Evolutionary conservation across 768 basidiomycete genomes (phyloP).

Genomic region (Harrya chromipes): DNA sequence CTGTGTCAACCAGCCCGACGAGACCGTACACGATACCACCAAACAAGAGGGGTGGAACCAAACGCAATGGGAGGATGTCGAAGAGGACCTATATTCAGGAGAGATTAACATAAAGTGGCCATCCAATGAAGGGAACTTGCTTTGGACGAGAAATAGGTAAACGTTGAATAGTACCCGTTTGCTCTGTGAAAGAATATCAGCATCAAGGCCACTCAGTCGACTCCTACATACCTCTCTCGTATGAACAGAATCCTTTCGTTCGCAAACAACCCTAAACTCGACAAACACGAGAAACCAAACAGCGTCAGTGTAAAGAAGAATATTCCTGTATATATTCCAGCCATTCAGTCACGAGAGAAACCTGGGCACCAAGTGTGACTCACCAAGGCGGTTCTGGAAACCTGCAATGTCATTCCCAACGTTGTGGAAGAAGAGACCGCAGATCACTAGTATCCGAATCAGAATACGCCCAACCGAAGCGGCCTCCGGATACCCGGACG

Average conservation of each 20-base stretch:
- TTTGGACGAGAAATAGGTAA: constrained; percentile 97
- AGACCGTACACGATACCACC: constrained; percentile 95
- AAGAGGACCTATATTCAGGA: constrained; percentile 68
- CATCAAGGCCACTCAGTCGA: background rate
- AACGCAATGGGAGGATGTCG: constrained; percentile 90
- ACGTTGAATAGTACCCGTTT: constrained; percentile 96
- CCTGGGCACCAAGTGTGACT: constrained; percentile 8
- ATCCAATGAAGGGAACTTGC: constrained; percentile 30
- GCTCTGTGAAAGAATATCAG: constrained; percentile 48
- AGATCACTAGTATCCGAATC: constrained; percentile 55
- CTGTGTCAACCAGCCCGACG: constrained; percentile 90
- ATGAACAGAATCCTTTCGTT: constrained; percentile 96
- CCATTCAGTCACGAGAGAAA: background rate
- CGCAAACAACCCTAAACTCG: constrained; percentile 90
- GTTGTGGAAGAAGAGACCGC: constrained; percentile 90
- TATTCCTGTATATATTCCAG: constrained; percentile 48
- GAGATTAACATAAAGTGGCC: background rate
- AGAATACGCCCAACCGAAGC: background rate
- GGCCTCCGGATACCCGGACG: background rate
- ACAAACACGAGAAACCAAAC: constrained; percentile 95
- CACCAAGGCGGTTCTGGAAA: constrained; percentile 92
- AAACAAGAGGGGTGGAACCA: constrained; percentile 93
- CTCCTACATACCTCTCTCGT: constrained; percentile 76
- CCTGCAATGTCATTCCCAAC: constrained; percentile 93
- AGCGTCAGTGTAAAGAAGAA: constrained; percentile 98